Evolutionary conservation across 176 grass and related monocot genomes (phyloP), one percentile per base, ranked within the genome.

Genomic region (Musa troglodytarum): DNA sequence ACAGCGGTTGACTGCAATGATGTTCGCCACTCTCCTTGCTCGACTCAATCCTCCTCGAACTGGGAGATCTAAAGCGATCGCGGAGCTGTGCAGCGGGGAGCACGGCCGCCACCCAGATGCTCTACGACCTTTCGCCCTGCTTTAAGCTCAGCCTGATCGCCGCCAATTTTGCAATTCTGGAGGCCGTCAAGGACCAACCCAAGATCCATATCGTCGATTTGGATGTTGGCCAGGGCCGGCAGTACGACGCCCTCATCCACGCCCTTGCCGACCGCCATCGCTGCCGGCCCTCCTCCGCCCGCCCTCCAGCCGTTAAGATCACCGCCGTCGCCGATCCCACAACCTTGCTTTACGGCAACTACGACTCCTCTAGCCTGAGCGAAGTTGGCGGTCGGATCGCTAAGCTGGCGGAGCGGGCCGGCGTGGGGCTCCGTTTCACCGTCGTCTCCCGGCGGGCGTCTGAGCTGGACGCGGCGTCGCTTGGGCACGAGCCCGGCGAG

Each of bases 201-300:
- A 59, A 21, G 43, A 55, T 96, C 63, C 92, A 96, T 65, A 63
- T 96, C 69, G 79, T 96, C 53, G 92, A 96, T 87, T 92, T 96
- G 72, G 87, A 92, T 78, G 82, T 96, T 53, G 82, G 82, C 74
- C 87, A 76, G 24, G 55, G 52, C 0, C 49, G 77, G 69, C 92
- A 96, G 77, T 88, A 96, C 74, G 77, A 74, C 7, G 65, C 67
- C 8, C 86, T 96, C 71, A 43, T 43, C 34, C 34, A 43, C 34
- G 34, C 34, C 34, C 34, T 43, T 5, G 34, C 34, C 6, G 34
- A 43, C 34, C 34, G 34, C 4, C 55, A 15, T 17, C 17, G 55
- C 55, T 58, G 55, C 55, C 55, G 15, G 55, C 55, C 55, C 82
- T 49, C 59, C 75, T 29, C 54, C 74, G 9, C 34, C 34, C 34